Evolutionary conservation across 2,329 filamentous ascomycete species (phyloP).

Genomic region (Geoglossum cookeanum): DNA sequence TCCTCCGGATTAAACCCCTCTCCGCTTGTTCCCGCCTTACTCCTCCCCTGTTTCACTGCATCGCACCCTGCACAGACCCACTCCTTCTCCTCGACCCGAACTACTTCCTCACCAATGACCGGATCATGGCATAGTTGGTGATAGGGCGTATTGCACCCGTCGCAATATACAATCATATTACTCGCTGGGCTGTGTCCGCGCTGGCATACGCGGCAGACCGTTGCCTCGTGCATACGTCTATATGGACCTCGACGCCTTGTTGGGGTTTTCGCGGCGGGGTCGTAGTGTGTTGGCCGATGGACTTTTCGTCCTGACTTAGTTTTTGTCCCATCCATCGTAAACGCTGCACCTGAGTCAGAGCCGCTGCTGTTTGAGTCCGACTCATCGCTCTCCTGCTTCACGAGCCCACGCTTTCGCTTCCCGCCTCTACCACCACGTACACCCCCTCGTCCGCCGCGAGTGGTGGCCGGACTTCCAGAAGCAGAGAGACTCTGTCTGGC

Average conservation of each 20-base stretch:
- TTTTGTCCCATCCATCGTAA: constrained; percentile 39
- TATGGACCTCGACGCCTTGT: constrained; percentile 34
- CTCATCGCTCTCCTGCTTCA: constrained; percentile 13
- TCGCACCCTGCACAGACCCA: constrained; percentile 53
- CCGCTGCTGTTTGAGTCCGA: constrained; percentile 25
- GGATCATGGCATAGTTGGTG: constrained; percentile 70
- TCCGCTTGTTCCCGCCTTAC: constrained; percentile 22
- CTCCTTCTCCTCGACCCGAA: constrained; percentile 44
- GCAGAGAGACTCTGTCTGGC: constrained; percentile 17
- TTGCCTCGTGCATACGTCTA: constrained; percentile 32
- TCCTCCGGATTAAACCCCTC: constrained; percentile 23
- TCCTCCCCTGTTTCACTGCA: constrained; percentile 27
- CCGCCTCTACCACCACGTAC: constrained; percentile 16
- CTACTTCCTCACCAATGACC: constrained; percentile 47
- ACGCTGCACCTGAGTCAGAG: constrained; percentile 13
- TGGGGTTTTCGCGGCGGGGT: constrained; percentile 33
- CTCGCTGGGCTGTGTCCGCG: constrained; percentile 50
- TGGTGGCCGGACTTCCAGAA: not conserved
- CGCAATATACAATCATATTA: constrained; percentile 74
- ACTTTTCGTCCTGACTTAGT: constrained; percentile 62
- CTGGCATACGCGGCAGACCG: constrained; percentile 52
- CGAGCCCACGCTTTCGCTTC: constrained; percentile 15
- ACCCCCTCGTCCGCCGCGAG: constrained; percentile 12
- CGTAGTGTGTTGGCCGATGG: constrained; percentile 43
- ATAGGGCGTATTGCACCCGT: constrained; percentile 61